Conservation (phyloP, 202 grass and related monocot species). For the Bolboschoenoplectus hybrid region DNA sequence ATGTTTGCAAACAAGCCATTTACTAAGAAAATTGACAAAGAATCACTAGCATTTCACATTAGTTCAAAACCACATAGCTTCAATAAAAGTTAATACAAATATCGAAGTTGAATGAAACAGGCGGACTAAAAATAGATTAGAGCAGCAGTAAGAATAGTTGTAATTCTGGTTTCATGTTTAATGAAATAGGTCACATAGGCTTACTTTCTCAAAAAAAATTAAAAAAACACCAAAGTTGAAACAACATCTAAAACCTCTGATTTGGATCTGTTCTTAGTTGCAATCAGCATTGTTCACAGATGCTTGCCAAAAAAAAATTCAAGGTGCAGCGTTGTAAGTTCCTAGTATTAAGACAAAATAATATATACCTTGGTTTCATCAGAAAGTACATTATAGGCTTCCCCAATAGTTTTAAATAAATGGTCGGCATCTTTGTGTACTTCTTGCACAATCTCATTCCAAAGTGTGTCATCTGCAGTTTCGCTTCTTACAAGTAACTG, state of each 20-base stretch:
- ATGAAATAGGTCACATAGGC: too few relatives aligned
- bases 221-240: background rate
- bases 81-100: background rate
- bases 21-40: background rate
- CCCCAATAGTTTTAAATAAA: slow-evolving; percentile 91
- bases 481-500: slow-evolving; percentile 82
- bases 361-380: slow-evolving; percentile 84
- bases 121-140: too few relatives aligned
- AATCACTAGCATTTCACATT: background rate
- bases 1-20: background rate
- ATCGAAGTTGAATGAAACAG: too few relatives aligned
- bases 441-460: slow-evolving; percentile 81
- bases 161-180: too few relatives aligned
- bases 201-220: too few relatives aligned
- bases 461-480: slow-evolving; percentile 70
- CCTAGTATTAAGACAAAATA: background rate
- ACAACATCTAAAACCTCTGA: background rate
- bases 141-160: too few relatives aligned
- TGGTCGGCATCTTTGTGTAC: slow-evolving; percentile 86
- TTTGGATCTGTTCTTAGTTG: background rate
- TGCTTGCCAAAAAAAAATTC: slow-evolving; percentile 12
- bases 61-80: background rate
- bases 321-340: background rate
- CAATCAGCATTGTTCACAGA: background rate
- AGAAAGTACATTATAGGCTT: slow-evolving; percentile 95